These are phyloP conservation scores for Aplosporella prunicola DNA, from an alignment of 2,329 filamentous ascomycete species.

Conservation along the genomic window DNA sequence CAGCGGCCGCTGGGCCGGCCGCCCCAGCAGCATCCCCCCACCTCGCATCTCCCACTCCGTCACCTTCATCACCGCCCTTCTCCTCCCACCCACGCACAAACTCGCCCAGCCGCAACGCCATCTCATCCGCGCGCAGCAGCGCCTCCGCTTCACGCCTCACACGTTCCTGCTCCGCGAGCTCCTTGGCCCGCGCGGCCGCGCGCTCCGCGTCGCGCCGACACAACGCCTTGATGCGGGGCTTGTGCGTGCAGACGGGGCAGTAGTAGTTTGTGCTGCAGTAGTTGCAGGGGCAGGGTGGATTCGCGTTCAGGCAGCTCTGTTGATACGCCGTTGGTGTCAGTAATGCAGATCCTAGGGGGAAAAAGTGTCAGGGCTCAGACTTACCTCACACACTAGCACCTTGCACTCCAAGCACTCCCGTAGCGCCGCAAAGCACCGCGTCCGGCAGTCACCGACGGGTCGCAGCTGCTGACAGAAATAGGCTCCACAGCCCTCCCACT, in stretches of 20 bases:
- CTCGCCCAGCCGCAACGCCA: constrained; percentile 3
- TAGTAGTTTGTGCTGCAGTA: constrained; percentile 32
- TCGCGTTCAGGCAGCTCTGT: constrained; percentile 19
- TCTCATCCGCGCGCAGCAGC: constrained; percentile 5
- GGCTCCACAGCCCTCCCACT: constrained; percentile 34
- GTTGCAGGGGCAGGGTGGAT: constrained; percentile 28
- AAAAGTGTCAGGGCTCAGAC: constrained; percentile 12
- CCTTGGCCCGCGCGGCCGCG: constrained; percentile 3
- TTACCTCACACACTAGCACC: constrained; percentile 34
- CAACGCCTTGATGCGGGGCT: constrained; percentile 23
- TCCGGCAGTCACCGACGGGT: constrained; percentile 29
- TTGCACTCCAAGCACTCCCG: constrained; percentile 31
- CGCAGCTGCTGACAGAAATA: constrained; percentile 33
- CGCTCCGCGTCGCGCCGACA: constrained; percentile 16
- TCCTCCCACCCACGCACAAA: no score
- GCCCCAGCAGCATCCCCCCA: no score
- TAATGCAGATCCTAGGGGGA: background rate
- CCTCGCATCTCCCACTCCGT: no score
- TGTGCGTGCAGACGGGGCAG: constrained; percentile 28
- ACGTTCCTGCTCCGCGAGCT: constrained; percentile 2
- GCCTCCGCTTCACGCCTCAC: constrained; percentile 6
- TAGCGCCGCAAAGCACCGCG: constrained; percentile 26
- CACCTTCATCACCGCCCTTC: no score
- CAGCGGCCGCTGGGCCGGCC: no score
- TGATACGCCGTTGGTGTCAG: background rate